Percentiles rank a stretch among this genome's conserved stretches.
phyloP scores from a whole-genome alignment of 164 flowering plant species.

The Magnolia sinica region DNA sequence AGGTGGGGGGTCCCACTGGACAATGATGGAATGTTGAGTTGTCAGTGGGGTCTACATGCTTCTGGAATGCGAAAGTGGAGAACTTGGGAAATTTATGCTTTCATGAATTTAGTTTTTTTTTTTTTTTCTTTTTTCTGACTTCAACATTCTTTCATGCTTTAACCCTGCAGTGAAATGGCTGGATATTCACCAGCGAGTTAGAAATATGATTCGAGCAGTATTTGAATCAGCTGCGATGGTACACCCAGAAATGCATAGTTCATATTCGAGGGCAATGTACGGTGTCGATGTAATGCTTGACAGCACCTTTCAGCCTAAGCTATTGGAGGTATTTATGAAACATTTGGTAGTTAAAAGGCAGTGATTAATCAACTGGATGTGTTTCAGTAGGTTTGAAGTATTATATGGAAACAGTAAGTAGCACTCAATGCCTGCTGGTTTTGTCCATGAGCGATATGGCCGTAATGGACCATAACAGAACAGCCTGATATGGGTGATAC shows the following conservation, averaged over 20 bases:
- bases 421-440: neutral
- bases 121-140: no score
- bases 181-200: conserved; percentile 68
- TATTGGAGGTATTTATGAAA: conserved; percentile 66
- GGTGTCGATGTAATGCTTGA: conserved; percentile 99
- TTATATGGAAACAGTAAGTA: neutral
- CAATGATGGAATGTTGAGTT: no score
- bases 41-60: no score
- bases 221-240: conserved; percentile 78
- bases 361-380: neutral
- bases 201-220: conserved; percentile 63
- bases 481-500: no score
- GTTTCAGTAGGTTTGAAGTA: neutral
- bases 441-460: no score
- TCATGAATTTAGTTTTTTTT: no score
- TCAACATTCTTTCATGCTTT: neutral
- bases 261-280: conserved; percentile 83
- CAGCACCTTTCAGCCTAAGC: conserved; percentile 66
- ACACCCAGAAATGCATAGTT: conserved; percentile 90
- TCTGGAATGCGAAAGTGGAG: no score
- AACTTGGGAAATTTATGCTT: no score
- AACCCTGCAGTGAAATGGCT: conserved; percentile 76
- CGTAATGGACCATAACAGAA: no score
- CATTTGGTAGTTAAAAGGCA: neutral
- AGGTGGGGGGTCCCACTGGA: no score